A percentile compares a stretch with the other conserved stretches of the same genome.
phyloP scores from a whole-genome alignment of 2,329 filamentous ascomycete genomes.

The Westerdykella ornata region DNA sequence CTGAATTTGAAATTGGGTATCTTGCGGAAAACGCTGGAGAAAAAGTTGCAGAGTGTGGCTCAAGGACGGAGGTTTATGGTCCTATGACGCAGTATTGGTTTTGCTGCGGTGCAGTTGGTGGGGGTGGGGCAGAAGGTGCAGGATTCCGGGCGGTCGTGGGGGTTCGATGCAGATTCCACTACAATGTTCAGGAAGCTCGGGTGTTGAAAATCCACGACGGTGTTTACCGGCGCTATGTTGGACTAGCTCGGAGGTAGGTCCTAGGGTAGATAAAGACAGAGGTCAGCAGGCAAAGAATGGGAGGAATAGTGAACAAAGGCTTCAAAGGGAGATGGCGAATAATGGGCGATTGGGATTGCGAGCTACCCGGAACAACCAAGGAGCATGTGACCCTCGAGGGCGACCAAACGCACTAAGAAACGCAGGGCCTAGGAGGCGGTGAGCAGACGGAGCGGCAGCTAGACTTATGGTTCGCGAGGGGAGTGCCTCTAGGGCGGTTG shows the following conservation, averaged over 20 bases:
- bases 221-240: too few species aligned
- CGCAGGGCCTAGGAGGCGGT: slow-evolving; percentile 3
- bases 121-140: background rate
- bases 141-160: background rate
- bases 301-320: background rate
- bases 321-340: background rate
- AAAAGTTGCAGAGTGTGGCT: background rate
- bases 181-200: too few species aligned
- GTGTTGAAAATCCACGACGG: too few species aligned
- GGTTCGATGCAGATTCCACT: too few species aligned
- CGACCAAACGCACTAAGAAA: background rate
- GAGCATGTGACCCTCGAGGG: slow-evolving; percentile 1
- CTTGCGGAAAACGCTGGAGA: background rate
- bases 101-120: background rate
- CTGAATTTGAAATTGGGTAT: background rate
- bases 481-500: background rate
- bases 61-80: background rate
- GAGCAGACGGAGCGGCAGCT: background rate
- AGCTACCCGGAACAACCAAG: background rate
- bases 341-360: background rate
- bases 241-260: too few species aligned
- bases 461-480: background rate
- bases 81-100: background rate
- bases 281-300: background rate
- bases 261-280: background rate